These are phyloP conservation scores for Phytophthora tentaculata DNA, from an alignment of 352 stramenopile species.

Conservation along the genomic window DNA sequence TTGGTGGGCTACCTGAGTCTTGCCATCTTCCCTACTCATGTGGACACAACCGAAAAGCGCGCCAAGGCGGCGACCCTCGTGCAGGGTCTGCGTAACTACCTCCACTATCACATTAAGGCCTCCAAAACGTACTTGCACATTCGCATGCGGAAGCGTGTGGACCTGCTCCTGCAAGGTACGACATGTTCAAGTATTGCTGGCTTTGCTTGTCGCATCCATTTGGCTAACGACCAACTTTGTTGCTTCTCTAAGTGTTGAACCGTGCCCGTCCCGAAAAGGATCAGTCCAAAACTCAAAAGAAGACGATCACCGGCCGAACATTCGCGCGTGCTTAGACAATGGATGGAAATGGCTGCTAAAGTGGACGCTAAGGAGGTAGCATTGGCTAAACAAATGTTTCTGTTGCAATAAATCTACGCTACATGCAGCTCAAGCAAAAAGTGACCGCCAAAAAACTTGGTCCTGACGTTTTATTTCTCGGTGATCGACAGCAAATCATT, in stretches of 20 bases:
- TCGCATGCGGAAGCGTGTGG: constrained; percentile 94
- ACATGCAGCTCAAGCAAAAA: too few species aligned
- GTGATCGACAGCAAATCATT: constrained; percentile 14
- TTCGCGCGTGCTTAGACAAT: constrained; percentile 77
- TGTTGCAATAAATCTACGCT: too few species aligned
- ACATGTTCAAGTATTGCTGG: too few species aligned
- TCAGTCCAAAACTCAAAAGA: constrained; percentile 90
- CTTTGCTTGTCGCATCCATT: background rate
- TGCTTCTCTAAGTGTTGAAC: constrained; percentile 81
- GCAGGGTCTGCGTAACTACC: constrained; percentile 92
- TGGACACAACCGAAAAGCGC: constrained; percentile 88
- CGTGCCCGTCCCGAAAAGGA: constrained; percentile 90
- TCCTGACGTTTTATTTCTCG: background rate
- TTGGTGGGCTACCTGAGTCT: constrained; percentile 92
- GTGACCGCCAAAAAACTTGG: background rate
- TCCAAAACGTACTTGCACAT: constrained; percentile 97
- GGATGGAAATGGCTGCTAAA: background rate
- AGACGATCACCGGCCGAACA: constrained; percentile 92
- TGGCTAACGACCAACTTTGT: constrained; percentile 4
- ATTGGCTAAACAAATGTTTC: too few species aligned
- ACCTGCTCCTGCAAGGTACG: constrained; percentile 89
- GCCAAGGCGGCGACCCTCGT: constrained; percentile 89
- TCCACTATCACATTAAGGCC: constrained; percentile 97
- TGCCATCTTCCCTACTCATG: constrained; percentile 90
- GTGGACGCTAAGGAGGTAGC: too few species aligned